Evolutionary conservation across 2,329 filamentous ascomycete species (phyloP).

Genomic region (Boeremia lycopersici): DNA sequence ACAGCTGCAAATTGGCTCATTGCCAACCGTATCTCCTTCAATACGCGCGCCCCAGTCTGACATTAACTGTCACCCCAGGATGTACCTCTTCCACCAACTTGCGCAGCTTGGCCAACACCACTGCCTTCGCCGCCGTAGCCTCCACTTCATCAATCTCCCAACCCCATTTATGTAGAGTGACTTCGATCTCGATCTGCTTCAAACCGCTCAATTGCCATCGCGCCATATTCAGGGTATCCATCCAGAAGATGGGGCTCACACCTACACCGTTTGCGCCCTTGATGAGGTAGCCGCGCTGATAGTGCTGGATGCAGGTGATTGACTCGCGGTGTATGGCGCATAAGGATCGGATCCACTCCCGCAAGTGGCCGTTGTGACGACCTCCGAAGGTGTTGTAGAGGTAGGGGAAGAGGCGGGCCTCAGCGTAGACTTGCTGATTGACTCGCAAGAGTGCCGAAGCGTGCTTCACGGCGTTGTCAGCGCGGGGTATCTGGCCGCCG

Average conservation of each 20-base stretch:
- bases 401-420: constrained; percentile 6
- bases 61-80: not conserved
- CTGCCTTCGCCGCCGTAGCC: not conserved
- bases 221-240: not conserved
- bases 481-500: not conserved
- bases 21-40: not conserved
- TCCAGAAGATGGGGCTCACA: constrained; percentile 8
- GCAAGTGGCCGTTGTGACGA: constrained; percentile 4
- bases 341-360: not conserved
- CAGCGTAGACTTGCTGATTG: constrained; percentile 6
- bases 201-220: not conserved
- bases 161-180: constrained; percentile 4
- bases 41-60: not conserved
- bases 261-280: not conserved
- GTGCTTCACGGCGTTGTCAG: not conserved
- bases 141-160: not conserved
- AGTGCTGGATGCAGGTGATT: not conserved
- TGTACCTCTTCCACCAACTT: not conserved
- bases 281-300: constrained; percentile 5
- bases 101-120: not conserved
- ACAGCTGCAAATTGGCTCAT: not conserved
- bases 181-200: constrained; percentile 8
- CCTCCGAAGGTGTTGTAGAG: constrained; percentile 7
- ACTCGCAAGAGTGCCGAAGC: constrained; percentile 3
- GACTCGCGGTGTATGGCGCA: not conserved